Conservation (phyloP, 2,329 filamentous ascomycete species). For the Tolypocladium inflatum region DNA sequence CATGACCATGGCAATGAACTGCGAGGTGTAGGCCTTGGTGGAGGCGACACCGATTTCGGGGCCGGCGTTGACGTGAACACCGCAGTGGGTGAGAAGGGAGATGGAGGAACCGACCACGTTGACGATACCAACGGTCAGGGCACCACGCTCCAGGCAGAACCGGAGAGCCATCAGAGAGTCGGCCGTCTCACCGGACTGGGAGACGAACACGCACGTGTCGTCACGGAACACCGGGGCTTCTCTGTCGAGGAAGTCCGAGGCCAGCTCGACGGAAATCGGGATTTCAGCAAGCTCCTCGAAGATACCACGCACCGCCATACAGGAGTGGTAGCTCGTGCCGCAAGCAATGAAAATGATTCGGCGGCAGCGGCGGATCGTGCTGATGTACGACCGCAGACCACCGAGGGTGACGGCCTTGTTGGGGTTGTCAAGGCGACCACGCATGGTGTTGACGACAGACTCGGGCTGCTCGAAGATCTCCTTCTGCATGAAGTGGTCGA, state of each 20-base stretch:
- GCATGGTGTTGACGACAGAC: conserved; percentile 99
- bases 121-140: conserved; percentile 94
- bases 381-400: conserved; percentile 91
- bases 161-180: conserved; percentile 95
- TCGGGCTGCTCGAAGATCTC: conserved; percentile 99
- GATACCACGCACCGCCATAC: conserved; percentile 96
- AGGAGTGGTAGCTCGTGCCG: conserved; percentile 96
- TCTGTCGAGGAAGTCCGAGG: conserved; percentile 95
- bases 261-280: conserved; percentile 91
- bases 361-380: conserved; percentile 91
- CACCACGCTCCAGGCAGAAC: conserved; percentile 96
- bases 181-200: conserved; percentile 95
- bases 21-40: conserved; percentile 98
- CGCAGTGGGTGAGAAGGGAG: conserved; percentile 96
- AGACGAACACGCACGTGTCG: conserved; percentile 97
- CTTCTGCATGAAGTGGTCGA: conserved; percentile 99
- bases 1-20: conserved; percentile 99
- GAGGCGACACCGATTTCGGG: conserved; percentile 98
- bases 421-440: conserved; percentile 86
- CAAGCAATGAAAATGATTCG: conserved; percentile 99
- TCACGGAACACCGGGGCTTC: conserved; percentile 98
- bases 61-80: conserved; percentile 98
- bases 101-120: conserved; percentile 98
- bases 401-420: conserved; percentile 95
- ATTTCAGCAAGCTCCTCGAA: conserved; percentile 99